Evolutionary conservation across 495 filamentous ascomycete genomes (phyloP), one percentile per base, ranked within the genome.

Genomic region (Tuber brumale): DNA sequence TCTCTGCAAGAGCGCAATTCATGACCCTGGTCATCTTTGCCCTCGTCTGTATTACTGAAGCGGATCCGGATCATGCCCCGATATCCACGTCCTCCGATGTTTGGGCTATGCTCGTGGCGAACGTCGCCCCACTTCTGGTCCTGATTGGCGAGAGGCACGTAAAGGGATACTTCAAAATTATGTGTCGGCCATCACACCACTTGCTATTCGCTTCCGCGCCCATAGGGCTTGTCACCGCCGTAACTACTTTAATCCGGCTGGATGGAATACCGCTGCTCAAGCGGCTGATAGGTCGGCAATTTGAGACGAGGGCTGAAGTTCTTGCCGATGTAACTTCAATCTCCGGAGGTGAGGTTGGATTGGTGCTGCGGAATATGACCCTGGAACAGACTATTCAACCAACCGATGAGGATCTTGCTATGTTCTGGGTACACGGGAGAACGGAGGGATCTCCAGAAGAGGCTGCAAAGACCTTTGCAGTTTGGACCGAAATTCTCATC

Each of bases 81-180:
- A 51, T 51, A 21, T 23, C 46, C 46, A n/a, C 46, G 21, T 51
- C 69, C 27, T 70, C 69, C 35, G 74, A 75, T 75, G 74, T 44
- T 44, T 72, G 74, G 74, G 74, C 74, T 14, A 27, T 41, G 14
- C 69, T 75, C 23, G 66, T 75, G 37, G 74, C 74, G 12, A 75
- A 75, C 23, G 44, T 75, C 21, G 74, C 8, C 23, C 69, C 74
- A 23, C 74, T 75, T 0, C 74, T 75, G 37, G 69, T 72, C 9
- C 69, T 75, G 9, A 66, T 75, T 23, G 74, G 69, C 74, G 74
- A 72, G 43, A 75, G 71, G 44, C 66, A 75, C 57, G 61, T 75
- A 7, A 75, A 75, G 35, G 35, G 12, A 21, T 75, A 75, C 42
- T 75, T 75, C 41, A 75, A 75, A 41, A 72, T 75, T 41, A 75